Base-by-base conservation (phyloP, 2,329 filamentous ascomycete species). In the Cadophora sp. region DNA sequence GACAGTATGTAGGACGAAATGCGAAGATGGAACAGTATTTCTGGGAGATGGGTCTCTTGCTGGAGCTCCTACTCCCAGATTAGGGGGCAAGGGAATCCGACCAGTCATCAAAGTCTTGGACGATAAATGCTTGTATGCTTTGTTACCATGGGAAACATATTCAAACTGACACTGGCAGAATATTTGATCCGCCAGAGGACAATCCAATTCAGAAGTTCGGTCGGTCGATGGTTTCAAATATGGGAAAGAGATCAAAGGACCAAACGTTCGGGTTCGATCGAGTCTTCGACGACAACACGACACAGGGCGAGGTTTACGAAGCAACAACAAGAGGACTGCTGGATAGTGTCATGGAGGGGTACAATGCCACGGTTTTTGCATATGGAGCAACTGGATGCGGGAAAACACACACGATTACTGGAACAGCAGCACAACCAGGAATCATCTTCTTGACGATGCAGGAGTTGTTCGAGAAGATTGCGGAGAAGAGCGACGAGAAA, bases 391-490 rank as follows among this genome's bases (percentile, higher is more conserved):
- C 96, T 0, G 96, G 96, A 48, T 99, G 96, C 80, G 96, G 96
- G 80, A 99, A 99, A 83, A 99, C 96, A 27, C 96, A 99, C 80
- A 99, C 96, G 11, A 99, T 99, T 76, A 93, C 91, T 3, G 96
- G 96, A 73, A 97, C 95, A 0, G 83, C 93, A 1, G 92, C 97
- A 78, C 92, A 97, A 77, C 96, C 96, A 0, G 96, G 96, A 67
- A 98, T 99, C 76, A 99, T 99, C 79, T 99, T 98, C 81, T 83
- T 99, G 75, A 98, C 96, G 0, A 99, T 99, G 94, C 95, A 98
- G 80, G 96, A 99, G 80, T 84, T 99, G 27, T 99, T 99, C 77
- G 96, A 99, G 82, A 93, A 95, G 80, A 97, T 99, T 73, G 84
- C 85, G n/a, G 96, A 98, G 66, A 83, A 92, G 64, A 91, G 90